Evolutionary conservation across 1,284 basidiomycete genomes (phyloP), one percentile per base, ranked within the genome.

Genomic region (Leccinum solheimii): DNA sequence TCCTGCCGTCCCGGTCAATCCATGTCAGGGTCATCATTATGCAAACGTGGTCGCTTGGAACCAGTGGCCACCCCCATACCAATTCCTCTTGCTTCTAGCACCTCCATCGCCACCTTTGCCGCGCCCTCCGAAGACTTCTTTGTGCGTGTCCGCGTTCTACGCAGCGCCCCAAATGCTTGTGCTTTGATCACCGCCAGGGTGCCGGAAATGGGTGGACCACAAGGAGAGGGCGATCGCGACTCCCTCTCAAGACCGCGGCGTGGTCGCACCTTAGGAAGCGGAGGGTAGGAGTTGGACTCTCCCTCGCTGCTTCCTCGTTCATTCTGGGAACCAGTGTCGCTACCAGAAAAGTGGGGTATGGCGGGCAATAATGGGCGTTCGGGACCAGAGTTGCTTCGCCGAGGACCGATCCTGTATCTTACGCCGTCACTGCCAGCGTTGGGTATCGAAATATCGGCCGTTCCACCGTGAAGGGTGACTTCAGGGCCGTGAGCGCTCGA

Each of bases 151-250:
- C 91, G 84, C 59, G 90, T 90, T 72, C 91, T 81, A 57, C 91
- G 87, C 67, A 92, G 79, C 16, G 90, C 90, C 48, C 91, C 91
- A 71, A 92, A 93, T 36, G 91, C 87, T 72, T 92, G 90, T 49
- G 91, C 91, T 76, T 93, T 93, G 77, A 93, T 91, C 61, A 93
- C 90, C 55, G 91, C 90, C 55, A 93, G 82, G 30, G 91, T 93
- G 32, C 90, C 87, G 54, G 88, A 91, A 69, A 91, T 81, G 23
- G 84, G 81, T 58, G 84, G 79, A 59, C 81, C 78, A 45, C 79
- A 80, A 26, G 88, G 86, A n/a, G 88, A 88, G 57, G 87, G 87
- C n/a, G 90, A 90, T 62, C 86, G 86, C 21, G 87, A 86, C 55
- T 79, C 77, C 58, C 80, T 80, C 23, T 83, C 75, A 16, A 77